Evolutionary conservation across 1,284 basidiomycete genomes (phyloP).

Genomic region (Inonotus hispidus): DNA sequence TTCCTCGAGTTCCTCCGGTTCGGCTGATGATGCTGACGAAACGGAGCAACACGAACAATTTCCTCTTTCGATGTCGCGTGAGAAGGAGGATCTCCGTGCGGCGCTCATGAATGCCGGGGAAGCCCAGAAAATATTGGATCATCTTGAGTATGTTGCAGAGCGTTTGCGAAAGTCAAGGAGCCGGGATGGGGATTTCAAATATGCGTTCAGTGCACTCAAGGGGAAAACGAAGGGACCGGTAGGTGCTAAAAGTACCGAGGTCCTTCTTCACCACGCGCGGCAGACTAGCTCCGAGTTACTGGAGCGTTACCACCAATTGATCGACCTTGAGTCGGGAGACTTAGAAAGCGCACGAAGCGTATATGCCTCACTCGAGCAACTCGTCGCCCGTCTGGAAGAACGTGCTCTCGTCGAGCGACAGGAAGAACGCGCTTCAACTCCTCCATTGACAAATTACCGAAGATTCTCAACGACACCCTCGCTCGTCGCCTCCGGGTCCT

Average conservation of each 20-base stretch:
- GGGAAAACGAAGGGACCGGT: slow-evolving; percentile 24
- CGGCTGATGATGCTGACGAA: background rate
- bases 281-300: slow-evolving; percentile 41
- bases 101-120: background rate
- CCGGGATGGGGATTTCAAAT: slow-evolving; percentile 21
- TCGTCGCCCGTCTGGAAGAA: slow-evolving; percentile 7
- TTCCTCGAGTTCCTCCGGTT: slow-evolving; percentile 32
- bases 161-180: background rate
- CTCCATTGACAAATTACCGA: background rate
- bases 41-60: slow-evolving; percentile 6
- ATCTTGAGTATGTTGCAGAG: slow-evolving; percentile 4
- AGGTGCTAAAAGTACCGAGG: slow-evolving; percentile 40
- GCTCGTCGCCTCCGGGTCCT: slow-evolving; percentile 9
- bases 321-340: slow-evolving; percentile 45
- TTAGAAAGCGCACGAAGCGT: slow-evolving; percentile 41
- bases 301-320: slow-evolving; percentile 42
- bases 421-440: slow-evolving; percentile 4
- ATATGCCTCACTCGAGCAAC: slow-evolving; percentile 25
- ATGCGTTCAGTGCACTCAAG: background rate
- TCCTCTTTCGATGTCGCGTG: background rate
- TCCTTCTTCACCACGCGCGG: slow-evolving; percentile 40
- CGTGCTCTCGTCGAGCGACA: background rate
- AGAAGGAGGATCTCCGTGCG: slow-evolving; percentile 1
- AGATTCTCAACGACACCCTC: slow-evolving; percentile 8
- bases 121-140: background rate